A percentile compares a stretch with the other conserved stretches of the same genome.
These are phyloP conservation scores for Lactuca saligna DNA, from an alignment of 129 eudicot genomes.

Conservation along the genomic window DNA sequence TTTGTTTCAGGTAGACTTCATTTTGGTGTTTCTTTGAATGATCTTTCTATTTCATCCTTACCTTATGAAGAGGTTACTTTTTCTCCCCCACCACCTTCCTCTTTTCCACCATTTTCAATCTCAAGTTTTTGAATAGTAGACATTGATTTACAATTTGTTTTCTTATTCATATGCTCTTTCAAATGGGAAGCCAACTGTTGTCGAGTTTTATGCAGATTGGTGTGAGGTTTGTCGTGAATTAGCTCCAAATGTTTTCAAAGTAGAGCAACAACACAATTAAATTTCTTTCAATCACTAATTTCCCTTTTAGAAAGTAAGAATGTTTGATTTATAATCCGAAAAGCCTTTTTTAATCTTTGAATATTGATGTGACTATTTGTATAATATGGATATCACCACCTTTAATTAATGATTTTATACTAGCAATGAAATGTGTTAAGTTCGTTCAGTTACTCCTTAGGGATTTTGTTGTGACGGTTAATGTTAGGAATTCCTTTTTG, in stretches of 20 bases:
- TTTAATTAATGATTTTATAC: too few species aligned
- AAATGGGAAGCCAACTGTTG: slow-evolving; percentile 96
- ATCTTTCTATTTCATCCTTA: slow-evolving; percentile 74
- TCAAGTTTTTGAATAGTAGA: not conserved
- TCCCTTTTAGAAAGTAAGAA: not conserved
- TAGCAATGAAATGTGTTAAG: too few species aligned
- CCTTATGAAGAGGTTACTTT: slow-evolving; percentile 83
- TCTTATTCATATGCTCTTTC: slow-evolving; percentile 68
- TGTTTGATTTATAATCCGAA: not conserved
- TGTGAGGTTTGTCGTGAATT: slow-evolving; percentile 98
- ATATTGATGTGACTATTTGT: too few species aligned
- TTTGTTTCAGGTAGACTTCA: slow-evolving; percentile 69
- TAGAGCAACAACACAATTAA: slow-evolving; percentile 91
- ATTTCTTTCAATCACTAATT: not conserved
- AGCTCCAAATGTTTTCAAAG: slow-evolving; percentile 97
- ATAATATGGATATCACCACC: too few species aligned
- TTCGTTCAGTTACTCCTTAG: too few species aligned
- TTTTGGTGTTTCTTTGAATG: slow-evolving; percentile 88
- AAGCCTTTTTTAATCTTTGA: not conserved
- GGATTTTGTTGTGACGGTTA: too few species aligned
- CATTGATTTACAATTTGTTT: not conserved
- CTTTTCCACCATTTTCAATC: not conserved
- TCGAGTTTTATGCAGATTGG: slow-evolving; percentile 99
- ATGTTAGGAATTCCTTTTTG: too few species aligned
- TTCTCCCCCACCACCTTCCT: too few species aligned